Conservation (phyloP, 2,329 filamentous ascomycete genomes). For the Microcyclosporella mali region DNA sequence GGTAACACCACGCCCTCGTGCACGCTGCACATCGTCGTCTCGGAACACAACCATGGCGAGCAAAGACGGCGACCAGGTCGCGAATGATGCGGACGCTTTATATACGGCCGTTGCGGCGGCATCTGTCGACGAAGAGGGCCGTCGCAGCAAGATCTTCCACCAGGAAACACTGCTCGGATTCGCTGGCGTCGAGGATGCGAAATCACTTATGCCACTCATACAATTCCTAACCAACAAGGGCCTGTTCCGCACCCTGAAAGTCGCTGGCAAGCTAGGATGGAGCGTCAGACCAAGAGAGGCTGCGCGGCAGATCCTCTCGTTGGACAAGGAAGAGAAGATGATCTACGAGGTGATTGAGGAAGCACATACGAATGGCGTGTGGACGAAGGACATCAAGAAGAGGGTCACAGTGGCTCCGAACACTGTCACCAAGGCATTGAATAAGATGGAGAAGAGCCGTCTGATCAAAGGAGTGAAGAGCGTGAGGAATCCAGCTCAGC, state of each 20-base stretch:
- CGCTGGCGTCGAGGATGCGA: constrained; percentile 15
- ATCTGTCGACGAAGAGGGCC: constrained; percentile 19
- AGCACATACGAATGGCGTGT: constrained; percentile 77
- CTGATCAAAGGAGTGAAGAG: constrained; percentile 87
- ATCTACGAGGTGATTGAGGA: constrained; percentile 88
- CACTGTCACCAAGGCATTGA: constrained; percentile 72
- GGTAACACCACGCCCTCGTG: constrained; percentile 1
- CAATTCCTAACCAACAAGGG: constrained; percentile 26
- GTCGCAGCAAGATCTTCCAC: constrained; percentile 28
- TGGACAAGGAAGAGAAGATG: constrained; percentile 66
- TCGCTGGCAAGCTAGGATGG: constrained; percentile 27
- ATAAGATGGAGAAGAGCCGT: constrained; percentile 50
- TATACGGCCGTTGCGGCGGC: constrained; percentile 21
- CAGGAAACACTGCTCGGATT: constrained; percentile 28
- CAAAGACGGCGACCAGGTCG: constrained; percentile 14
- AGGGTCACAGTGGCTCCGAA: constrained; percentile 74
- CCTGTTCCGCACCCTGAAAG: constrained; percentile 29
- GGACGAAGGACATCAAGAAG: constrained; percentile 75
- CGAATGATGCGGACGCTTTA: constrained; percentile 23
- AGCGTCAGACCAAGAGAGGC: constrained; percentile 21
- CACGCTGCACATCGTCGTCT: background rate
- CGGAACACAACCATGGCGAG: constrained; percentile 11
- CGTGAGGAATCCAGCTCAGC: constrained; percentile 82
- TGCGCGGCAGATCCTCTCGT: constrained; percentile 35
- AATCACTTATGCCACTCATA: constrained; percentile 27